Evolutionary conservation across 495 filamentous ascomycete species (phyloP).

Genomic region (Haplographium delicatum): DNA sequence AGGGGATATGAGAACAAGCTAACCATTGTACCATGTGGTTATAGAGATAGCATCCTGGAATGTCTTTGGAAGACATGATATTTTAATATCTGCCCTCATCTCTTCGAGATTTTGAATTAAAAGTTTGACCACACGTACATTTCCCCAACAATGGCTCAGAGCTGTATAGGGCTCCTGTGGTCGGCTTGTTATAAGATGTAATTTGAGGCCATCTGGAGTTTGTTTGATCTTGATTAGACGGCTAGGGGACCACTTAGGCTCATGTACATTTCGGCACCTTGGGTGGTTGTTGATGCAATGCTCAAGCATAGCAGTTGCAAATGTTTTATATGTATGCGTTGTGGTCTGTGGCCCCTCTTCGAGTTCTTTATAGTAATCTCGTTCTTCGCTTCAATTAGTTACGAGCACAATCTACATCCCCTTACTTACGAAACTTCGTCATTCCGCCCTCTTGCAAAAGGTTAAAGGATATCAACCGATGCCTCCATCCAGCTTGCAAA

Average conservation of each 20-base stretch:
- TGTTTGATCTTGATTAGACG: not conserved
- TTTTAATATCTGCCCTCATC: not conserved
- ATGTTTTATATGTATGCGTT: not conserved
- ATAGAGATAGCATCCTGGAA: slow-evolving; percentile 1
- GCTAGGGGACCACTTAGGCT: not conserved
- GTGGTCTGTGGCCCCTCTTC: not conserved
- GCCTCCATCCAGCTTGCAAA: not conserved
- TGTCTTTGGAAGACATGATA: not conserved
- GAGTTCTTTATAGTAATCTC: not conserved
- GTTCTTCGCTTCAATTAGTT: not conserved
- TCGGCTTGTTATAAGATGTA: not conserved
- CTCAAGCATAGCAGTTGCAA: not conserved
- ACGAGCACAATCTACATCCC: not conserved
- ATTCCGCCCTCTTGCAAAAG: not conserved
- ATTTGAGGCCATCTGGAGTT: not conserved
- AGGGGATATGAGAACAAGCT: not conserved
- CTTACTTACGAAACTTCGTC: not conserved
- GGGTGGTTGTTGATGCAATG: not conserved
- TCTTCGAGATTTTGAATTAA: not conserved
- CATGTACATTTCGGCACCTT: not conserved
- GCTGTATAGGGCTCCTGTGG: not conserved
- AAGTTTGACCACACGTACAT: not conserved
- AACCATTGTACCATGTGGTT: not conserved
- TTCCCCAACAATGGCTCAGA: slow-evolving; percentile 1
- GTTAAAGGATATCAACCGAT: not conserved